Conservation (phyloP, 768 basidiomycete genomes). For the Dentipellis fragilis region DNA sequence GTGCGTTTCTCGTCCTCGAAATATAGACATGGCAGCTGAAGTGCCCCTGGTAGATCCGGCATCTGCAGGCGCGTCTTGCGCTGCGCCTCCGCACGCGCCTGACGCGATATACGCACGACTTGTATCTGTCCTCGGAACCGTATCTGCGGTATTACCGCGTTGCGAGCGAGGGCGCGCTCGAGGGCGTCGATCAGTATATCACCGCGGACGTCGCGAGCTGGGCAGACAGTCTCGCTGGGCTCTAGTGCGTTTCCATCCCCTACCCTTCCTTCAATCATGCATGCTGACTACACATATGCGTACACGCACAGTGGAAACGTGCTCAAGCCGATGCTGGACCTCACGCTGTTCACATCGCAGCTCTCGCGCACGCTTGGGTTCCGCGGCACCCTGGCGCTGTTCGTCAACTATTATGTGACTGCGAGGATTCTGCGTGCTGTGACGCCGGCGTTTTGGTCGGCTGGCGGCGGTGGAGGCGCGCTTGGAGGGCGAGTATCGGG, state of each 20-base stretch:
- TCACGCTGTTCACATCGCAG: slow-evolving; percentile 87
- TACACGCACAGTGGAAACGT: slow-evolving; percentile 66
- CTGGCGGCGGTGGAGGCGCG: slow-evolving; percentile 82
- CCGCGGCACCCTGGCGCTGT: slow-evolving; percentile 73
- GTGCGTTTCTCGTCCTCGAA: slow-evolving; percentile 5
- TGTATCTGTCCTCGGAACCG: slow-evolving; percentile 75
- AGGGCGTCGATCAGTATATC: slow-evolving; percentile 85
- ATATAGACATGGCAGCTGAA: background rate
- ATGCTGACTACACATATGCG: background rate
- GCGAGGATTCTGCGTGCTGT: slow-evolving; percentile 73
- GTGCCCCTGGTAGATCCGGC: slow-evolving; percentile 51
- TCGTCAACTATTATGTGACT: slow-evolving; percentile 80
- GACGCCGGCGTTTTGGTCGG: slow-evolving; percentile 89
- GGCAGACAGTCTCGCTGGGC: slow-evolving; percentile 72
- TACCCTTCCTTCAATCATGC: background rate
- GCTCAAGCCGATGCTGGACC: slow-evolving; percentile 84
- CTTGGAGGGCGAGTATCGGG: slow-evolving; percentile 85
- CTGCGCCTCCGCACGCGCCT: slow-evolving; percentile 76
- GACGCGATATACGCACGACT: slow-evolving; percentile 84
- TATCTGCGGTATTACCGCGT: slow-evolving; percentile 61
- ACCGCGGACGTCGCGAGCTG: slow-evolving; percentile 89
- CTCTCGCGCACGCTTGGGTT: slow-evolving; percentile 79
- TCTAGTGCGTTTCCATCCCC: slow-evolving; percentile 61
- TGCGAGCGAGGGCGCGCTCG: slow-evolving; percentile 26
- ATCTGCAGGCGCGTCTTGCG: slow-evolving; percentile 80